Conservation (phyloP, 805 yeast species). For the Sugiyamaella mastotermitis region DNA sequence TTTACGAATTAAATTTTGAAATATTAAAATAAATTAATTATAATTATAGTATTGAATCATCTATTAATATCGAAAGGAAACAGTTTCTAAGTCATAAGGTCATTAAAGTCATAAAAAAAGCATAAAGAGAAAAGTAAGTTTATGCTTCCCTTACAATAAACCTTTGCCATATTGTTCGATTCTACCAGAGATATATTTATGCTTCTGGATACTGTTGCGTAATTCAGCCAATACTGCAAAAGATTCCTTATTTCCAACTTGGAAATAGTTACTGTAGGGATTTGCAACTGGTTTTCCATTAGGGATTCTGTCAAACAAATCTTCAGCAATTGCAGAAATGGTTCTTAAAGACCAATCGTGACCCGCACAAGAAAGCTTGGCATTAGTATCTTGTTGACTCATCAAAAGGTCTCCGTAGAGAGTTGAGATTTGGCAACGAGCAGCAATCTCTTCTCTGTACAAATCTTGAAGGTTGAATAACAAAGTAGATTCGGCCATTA, state of each 20-base stretch:
- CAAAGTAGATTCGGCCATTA: constrained; percentile 9
- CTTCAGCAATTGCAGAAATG: constrained; percentile 28
- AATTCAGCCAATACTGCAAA: constrained; percentile 21
- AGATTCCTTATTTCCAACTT: constrained; percentile 19
- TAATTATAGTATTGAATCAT: too few relatives aligned
- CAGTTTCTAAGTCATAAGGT: too few relatives aligned
- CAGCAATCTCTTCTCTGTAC: constrained; percentile 27
- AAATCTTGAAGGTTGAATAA: constrained; percentile 8
- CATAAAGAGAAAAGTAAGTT: too few relatives aligned
- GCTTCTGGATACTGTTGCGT: constrained; percentile 23
- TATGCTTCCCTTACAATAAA: constrained; percentile 18
- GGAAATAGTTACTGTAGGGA: constrained; percentile 24
- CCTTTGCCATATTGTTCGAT: constrained; percentile 32
- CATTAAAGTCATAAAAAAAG: too few relatives aligned
- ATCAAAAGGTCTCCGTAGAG: constrained; percentile 27
- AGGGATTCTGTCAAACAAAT: constrained; percentile 25
- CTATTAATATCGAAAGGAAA: too few relatives aligned
- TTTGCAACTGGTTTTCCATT: constrained; percentile 18
- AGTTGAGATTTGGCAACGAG: constrained; percentile 25
- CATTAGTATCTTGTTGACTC: constrained; percentile 21
- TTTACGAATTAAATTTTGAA: too few relatives aligned
- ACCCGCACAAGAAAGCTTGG: constrained; percentile 27
- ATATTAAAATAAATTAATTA: too few relatives aligned
- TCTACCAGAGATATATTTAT: constrained; percentile 21
- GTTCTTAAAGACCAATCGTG: constrained; percentile 31